Base-by-base conservation (phyloP, 257 asterid species). In the Eucommia ulmoides region DNA sequence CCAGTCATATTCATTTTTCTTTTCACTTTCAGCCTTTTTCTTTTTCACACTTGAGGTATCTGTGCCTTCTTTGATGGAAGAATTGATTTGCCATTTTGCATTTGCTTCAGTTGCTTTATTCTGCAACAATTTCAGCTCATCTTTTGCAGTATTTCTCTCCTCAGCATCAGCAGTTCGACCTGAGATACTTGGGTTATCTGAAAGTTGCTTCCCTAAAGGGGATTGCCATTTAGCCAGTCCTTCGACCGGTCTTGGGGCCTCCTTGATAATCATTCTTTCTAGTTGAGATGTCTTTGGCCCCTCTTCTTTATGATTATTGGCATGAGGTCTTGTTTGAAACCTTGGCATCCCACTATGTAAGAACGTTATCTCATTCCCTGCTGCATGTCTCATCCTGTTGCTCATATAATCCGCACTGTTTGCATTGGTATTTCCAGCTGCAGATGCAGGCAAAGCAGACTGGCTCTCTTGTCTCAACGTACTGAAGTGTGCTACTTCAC, bases 1-100 rank as follows among this genome's bases (percentile, higher is more conserved):
- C 98, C 98, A 89, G 7, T 78, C 76, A 59, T 73, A 59, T 25
- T 69, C 67, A 49, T 66, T 76, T 45, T 44, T 68, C 60, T 69
- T 73, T 51, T 71, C 80, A 53, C 68, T 72, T 61, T 68, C 82
- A 17, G 56, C 65, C 74, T 67, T 85, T 25, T 68, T 69, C 74
- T 76, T 85, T 67, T 72, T 75, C 66, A 61, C 56, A 58, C 65
- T 75, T 60, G 76, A 38, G 45, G 59, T 55, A 48, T 42, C 46
- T 44, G 75, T 54, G 58, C 62, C 63, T 19, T 51, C 20, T 26
- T 63, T 51, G 16, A 57, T 22, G 0, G 73, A 56, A 62, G 63
- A 46, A 57, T 25, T 3, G 21, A 21, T 44, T 41, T 62, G 54
- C 20, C 67, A 63, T 50, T 58, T 68, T 58, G 63, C 59, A 63